A percentile compares a stretch with the other conserved stretches of the same genome.
phyloP scores from a whole-genome alignment of 768 basidiomycete species.

The Leucosporidium yakuticum region DNA sequence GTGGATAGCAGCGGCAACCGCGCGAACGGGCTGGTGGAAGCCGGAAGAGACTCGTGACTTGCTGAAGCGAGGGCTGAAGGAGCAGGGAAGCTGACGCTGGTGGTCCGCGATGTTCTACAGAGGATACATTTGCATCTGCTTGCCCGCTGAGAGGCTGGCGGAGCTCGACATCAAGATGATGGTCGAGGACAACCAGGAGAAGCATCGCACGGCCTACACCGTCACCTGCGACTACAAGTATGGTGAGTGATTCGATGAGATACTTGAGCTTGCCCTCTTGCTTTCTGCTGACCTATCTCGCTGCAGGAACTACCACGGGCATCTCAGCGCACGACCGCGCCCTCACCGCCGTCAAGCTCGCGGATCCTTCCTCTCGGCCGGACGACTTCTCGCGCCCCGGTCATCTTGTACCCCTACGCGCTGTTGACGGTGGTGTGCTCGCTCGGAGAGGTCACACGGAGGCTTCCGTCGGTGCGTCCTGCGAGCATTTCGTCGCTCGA shows the following conservation, averaged over 20 bases:
- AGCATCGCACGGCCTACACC: conserved; percentile 88
- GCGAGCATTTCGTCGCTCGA: neutral
- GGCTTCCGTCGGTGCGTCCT: conserved; percentile 55
- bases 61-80: neutral
- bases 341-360: conserved; percentile 75
- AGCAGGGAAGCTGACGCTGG: neutral
- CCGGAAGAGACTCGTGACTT: conserved; percentile 1
- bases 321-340: conserved; percentile 95
- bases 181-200: conserved; percentile 83
- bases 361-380: conserved; percentile 51
- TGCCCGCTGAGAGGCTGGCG: conserved; percentile 68
- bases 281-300: neutral
- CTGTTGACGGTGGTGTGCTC: conserved; percentile 75
- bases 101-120: conserved; percentile 46
- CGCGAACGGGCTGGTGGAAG: neutral
- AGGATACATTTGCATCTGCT: conserved; percentile 85
- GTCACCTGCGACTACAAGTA: conserved; percentile 89
- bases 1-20: neutral
- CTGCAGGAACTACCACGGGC: conserved; percentile 79
- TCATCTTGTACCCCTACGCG: conserved; percentile 88
- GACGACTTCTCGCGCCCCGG: conserved; percentile 85
- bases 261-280: neutral
- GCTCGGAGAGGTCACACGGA: conserved; percentile 92
- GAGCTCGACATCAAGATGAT: conserved; percentile 85
- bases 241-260: conserved; percentile 50